Evolutionary conservation across 2,329 filamentous ascomycete genomes (phyloP), one percentile per base, ranked within the genome.

Genomic region (Pseudodiploospora longispora): DNA sequence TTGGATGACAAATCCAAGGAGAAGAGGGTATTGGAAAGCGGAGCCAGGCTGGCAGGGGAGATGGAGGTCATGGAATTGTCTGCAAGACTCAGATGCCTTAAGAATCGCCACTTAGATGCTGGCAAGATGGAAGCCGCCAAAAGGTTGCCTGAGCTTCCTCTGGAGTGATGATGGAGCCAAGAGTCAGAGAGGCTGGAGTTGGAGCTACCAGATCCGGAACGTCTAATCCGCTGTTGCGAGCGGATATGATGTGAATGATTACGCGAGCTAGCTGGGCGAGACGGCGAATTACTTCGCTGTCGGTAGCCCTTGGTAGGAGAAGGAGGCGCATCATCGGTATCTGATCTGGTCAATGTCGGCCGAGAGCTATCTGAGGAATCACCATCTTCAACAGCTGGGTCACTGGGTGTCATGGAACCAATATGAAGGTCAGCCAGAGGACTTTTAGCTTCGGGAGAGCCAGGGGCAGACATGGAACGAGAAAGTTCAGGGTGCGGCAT

Each of bases 1-100:
- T 98, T 98, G 41, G 82, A 82, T 1, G 93, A 97, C 38, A 98
- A 71, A 61, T 98, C 93, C 43, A 98, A 75, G 1, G 93, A 97
- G 58, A 91, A 87, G 29, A 98, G 71, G 0, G 87, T 95, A 57
- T 88, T 88, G 35, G 89, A 83, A 41, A 98, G 74, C 10, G 93
- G 91, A 6, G 79, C 74, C 50, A 98, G 73, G 59, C 90, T 88
- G 40, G 80, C 69, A 4, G 82, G 76, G 35, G 84, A 78, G 50
- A 98, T 82, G 5, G 82, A 80, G 6, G 88, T 95, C 50, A 98
- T 73, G 6, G 85, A 83, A 64, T 97, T 98, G 60, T 97, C 93
- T 5, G 91, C 83, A 42, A 98, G 71, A 60, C 90, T 93, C 36
- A 98, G 74, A 66, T 97, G 91, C 59, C 87, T 84, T 57, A 98